Conservation (phyloP, 2,329 filamentous ascomycete genomes). For the Simplicillium sp. region DNA sequence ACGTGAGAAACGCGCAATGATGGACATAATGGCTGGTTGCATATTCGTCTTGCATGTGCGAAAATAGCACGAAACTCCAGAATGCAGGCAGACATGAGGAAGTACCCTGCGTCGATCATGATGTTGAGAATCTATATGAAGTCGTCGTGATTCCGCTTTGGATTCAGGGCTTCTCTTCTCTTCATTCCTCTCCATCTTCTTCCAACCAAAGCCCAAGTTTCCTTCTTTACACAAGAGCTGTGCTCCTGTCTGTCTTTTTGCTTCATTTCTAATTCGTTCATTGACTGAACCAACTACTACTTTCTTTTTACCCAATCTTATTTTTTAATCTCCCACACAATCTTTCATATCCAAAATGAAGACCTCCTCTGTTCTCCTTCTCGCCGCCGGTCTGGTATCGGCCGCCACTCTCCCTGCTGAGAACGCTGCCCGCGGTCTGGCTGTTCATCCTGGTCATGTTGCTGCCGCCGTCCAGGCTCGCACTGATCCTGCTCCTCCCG, state of each 20-base stretch:
- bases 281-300: not conserved
- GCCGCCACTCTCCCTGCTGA: constrained; percentile 15
- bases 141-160: not conserved
- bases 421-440: constrained; percentile 3
- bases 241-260: constrained; percentile 16
- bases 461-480: constrained; percentile 2
- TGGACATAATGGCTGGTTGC: too few relatives aligned
- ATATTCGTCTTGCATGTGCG: too few relatives aligned
- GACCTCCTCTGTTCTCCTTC: constrained; percentile 15
- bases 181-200: constrained; percentile 7
- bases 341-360: constrained; percentile 13
- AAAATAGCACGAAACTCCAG: too few relatives aligned
- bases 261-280: not conserved
- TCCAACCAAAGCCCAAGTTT: not conserved
- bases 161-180: constrained; percentile 3
- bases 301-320: constrained; percentile 3
- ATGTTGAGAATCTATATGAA: too few relatives aligned
- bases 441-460: not conserved
- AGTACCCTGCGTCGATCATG: too few relatives aligned
- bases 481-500: not conserved
- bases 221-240: constrained; percentile 16
- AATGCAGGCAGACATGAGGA: too few relatives aligned
- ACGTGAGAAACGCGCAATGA: too few relatives aligned
- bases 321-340: too few relatives aligned
- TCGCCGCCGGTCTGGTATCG: constrained; percentile 20